These are phyloP conservation scores for Xylariaceae sp. DNA, from an alignment of 2,329 filamentous ascomycete genomes.

Conservation along the genomic window DNA sequence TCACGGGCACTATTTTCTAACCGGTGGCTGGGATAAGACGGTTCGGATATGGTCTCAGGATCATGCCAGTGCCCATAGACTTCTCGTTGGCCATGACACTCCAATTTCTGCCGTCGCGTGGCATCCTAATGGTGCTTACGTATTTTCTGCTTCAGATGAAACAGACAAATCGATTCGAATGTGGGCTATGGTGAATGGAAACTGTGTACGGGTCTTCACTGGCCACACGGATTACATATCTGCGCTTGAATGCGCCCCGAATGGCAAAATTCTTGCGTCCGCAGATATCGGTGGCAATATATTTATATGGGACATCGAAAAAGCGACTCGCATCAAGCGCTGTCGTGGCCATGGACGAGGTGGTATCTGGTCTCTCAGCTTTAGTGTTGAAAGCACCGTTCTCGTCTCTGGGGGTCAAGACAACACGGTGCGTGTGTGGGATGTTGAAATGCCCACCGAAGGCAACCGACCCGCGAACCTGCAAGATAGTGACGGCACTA, in stretches of 20 bases:
- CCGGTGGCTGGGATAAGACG: conserved; percentile 82
- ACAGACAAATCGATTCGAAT: conserved; percentile 88
- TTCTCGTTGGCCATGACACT: conserved; percentile 89
- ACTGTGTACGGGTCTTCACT: conserved; percentile 84
- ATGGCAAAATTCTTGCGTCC: conserved; percentile 85
- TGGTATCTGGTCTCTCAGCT: conserved; percentile 88
- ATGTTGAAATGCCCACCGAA: conserved; percentile 70
- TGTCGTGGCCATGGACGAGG: conserved; percentile 92
- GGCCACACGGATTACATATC: conserved; percentile 88
- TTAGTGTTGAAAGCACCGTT: conserved; percentile 87
- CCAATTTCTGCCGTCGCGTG: conserved; percentile 88
- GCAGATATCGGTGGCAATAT: conserved; percentile 87
- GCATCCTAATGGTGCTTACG: conserved; percentile 89
- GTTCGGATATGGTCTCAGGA: conserved; percentile 90
- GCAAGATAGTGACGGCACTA: conserved; percentile 37
- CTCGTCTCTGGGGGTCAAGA: conserved; percentile 89
- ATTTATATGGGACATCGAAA: conserved; percentile 89
- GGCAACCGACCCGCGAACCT: conserved; percentile 41
- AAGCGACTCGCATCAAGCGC: conserved; percentile 80
- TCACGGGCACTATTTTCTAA: conserved; percentile 91
- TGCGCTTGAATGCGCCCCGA: conserved; percentile 77
- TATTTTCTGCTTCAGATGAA: conserved; percentile 87
- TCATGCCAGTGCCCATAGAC: conserved; percentile 79
- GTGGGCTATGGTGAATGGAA: conserved; percentile 90
- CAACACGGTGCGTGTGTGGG: conserved; percentile 90